Conservation (phyloP, 208 protist species). For the Crithidia bombi region DNA sequence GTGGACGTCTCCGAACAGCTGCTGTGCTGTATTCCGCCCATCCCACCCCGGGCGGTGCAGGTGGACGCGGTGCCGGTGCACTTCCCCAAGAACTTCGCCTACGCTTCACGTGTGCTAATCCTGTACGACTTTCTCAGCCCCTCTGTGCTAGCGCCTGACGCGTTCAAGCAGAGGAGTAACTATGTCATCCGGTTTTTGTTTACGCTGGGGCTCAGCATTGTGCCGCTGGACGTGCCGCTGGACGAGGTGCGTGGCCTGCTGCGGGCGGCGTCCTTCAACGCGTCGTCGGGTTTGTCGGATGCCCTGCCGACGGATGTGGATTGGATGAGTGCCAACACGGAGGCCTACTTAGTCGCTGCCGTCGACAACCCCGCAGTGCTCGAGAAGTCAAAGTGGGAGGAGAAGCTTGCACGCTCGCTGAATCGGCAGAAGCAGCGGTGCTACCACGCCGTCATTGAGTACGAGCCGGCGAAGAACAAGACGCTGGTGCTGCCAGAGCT, state of each 20-base stretch:
- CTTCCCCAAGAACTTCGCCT: slow-evolving; percentile 49
- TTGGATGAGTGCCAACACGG: slow-evolving; percentile 31
- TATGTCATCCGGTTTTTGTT: slow-evolving; percentile 59
- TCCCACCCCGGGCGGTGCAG: slow-evolving; percentile 48
- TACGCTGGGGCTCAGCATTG: slow-evolving; percentile 54
- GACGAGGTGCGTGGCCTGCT: slow-evolving; percentile 28
- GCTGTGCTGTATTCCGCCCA: slow-evolving; percentile 64
- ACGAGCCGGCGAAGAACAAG: slow-evolving; percentile 21
- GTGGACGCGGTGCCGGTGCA: slow-evolving; percentile 55
- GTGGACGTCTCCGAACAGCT: slow-evolving; percentile 55
- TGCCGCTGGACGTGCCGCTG: slow-evolving; percentile 47
- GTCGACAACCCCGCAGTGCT: slow-evolving; percentile 33
- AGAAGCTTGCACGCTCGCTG: slow-evolving; percentile 30
- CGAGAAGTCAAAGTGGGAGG: slow-evolving; percentile 38
- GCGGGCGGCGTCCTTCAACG: not conserved
- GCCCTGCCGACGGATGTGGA: slow-evolving; percentile 1
- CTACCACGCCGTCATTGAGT: slow-evolving; percentile 42
- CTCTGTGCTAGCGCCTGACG: slow-evolving; percentile 29
- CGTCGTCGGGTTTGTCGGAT: not conserved
- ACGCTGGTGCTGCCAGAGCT: slow-evolving; percentile 43
- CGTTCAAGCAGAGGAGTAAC: slow-evolving; percentile 70
- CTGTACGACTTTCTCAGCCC: slow-evolving; percentile 44
- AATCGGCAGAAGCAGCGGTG: slow-evolving; percentile 44
- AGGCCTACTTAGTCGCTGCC: slow-evolving; percentile 52
- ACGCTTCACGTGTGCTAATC: slow-evolving; percentile 46